Conservation (phyloP, 139 green algal species). For the Eudorina sp. region DNA sequence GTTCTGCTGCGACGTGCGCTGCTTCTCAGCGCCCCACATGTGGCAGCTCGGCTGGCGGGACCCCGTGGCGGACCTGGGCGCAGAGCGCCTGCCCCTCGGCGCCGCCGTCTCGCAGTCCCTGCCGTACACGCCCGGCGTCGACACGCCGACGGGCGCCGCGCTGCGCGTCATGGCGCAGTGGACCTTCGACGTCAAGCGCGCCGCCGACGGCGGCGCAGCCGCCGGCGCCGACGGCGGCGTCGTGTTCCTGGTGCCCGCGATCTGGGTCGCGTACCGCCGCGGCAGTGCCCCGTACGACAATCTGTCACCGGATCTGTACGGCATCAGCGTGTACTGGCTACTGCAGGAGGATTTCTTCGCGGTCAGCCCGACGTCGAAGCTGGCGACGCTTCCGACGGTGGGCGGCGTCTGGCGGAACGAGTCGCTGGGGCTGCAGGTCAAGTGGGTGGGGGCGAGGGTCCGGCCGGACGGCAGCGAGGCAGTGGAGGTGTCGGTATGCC, state of each 20-base stretch:
- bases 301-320: background rate
- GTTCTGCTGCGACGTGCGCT: conserved; percentile 50
- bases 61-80: background rate
- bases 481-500: background rate
- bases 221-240: no score
- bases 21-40: conserved; percentile 58
- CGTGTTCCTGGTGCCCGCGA: no score
- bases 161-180: background rate
- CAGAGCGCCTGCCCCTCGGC: background rate
- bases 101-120: no score
- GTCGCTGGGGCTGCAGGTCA: background rate
- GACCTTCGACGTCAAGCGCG: no score
- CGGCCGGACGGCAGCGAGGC: background rate
- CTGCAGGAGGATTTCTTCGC: no score
- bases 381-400: background rate
- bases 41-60: conserved; percentile 58
- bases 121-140: no score
- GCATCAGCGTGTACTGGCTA: background rate
- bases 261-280: conserved; percentile 9
- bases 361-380: background rate
- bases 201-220: no score
- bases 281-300: background rate
- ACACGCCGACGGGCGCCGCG: background rate
- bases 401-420: background rate
- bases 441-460: background rate